phyloP scores from a whole-genome alignment of 768 basidiomycete species.

The Pholiota molesta region DNA sequence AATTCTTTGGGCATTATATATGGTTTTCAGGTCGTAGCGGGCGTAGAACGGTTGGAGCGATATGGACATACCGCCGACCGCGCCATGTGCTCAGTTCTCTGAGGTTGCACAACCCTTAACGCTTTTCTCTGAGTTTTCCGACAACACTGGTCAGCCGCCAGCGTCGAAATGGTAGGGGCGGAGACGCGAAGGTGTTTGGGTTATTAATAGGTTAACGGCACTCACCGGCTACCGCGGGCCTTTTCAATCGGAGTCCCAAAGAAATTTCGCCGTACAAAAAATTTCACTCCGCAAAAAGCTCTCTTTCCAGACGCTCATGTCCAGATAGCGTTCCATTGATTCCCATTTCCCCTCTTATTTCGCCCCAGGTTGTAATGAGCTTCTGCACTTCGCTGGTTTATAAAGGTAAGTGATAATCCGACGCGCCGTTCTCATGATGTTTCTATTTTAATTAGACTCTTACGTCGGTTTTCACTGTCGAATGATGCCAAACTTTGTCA shows the following conservation, averaged over 20 bases:
- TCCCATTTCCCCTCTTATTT: neutral
- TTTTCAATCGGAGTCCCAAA: neutral
- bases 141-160: neutral
- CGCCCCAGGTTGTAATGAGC: neutral
- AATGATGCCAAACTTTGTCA: slow-evolving; percentile 14
- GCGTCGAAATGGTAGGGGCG: neutral
- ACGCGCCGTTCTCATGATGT: slow-evolving; percentile 9
- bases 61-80: neutral
- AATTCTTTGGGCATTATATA: neutral
- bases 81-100: neutral
- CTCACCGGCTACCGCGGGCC: neutral
- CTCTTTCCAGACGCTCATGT: neutral
- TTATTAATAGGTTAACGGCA: neutral
- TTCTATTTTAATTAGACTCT: slow-evolving; percentile 21
- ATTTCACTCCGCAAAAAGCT: neutral
- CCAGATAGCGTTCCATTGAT: neutral
- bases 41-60: neutral
- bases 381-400: neutral
- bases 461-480: slow-evolving; percentile 15
- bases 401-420: neutral
- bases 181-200: neutral
- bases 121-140: neutral
- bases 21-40: neutral
- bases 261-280: neutral
- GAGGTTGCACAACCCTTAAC: neutral